A percentile compares a stretch with the other conserved stretches of the same genome.
Evolutionary conservation across 164 flowering plant genomes (phyloP).

Genomic region (Vitis amurensis): DNA sequence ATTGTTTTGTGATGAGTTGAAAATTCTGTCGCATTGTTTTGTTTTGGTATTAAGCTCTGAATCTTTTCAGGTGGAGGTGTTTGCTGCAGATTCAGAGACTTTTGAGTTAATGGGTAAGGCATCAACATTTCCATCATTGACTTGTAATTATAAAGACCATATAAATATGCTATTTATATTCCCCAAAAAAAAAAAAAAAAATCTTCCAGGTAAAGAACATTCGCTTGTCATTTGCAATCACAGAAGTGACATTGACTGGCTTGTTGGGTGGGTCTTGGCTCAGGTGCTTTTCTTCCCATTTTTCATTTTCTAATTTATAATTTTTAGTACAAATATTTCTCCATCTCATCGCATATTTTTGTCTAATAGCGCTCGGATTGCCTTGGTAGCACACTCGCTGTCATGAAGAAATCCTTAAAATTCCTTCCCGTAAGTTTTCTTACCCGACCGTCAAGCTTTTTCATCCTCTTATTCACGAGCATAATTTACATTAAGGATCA

Average conservation of each 20-base stretch:
- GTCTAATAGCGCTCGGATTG: conserved; percentile 62
- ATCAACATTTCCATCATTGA: neutral
- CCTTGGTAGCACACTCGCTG: conserved; percentile 68
- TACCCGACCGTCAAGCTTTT: neutral
- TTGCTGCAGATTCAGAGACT: conserved; percentile 55
- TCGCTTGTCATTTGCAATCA: conserved; percentile 68
- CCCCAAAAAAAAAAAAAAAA: neutral
- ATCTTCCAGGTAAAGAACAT: conserved; percentile 70
- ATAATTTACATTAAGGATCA: too few relatives aligned
- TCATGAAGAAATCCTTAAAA: conserved; percentile 74
- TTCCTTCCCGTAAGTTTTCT: conserved; percentile 64
- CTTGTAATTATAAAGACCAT: neutral
- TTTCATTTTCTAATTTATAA: neutral
- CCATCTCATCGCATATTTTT: neutral
- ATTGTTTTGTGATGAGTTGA: too few relatives aligned
- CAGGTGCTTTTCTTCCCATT: conserved; percentile 38
- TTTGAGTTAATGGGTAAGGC: conserved; percentile 58
- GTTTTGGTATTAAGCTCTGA: neutral
- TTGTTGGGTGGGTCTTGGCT: conserved; percentile 79
- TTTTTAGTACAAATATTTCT: neutral
- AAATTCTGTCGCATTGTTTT: too few relatives aligned
- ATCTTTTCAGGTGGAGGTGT: conserved; percentile 52
- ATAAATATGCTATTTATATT: too few relatives aligned
- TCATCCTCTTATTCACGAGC: too few relatives aligned
- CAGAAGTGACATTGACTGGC: conserved; percentile 77